A percentile compares a stretch with the other conserved stretches of the same genome.
phyloP scores from a whole-genome alignment of 345 rosid species.

The Camelina sativa region DNA sequence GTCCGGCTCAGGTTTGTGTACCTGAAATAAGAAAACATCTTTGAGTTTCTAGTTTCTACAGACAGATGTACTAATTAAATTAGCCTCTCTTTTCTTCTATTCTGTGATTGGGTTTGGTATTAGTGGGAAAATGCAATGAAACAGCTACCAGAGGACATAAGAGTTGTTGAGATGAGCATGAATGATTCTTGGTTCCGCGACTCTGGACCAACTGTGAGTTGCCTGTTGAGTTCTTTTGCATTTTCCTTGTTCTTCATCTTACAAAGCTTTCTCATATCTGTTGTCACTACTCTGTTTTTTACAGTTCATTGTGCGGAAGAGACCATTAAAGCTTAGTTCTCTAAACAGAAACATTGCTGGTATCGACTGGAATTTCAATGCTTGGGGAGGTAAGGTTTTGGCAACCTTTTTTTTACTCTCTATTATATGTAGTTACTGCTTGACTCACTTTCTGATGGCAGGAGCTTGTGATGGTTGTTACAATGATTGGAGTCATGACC shows the following conservation, averaged over 20 bases:
- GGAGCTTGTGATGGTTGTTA: constrained; percentile 90
- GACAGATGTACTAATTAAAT: neutral
- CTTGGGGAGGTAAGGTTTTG: constrained; percentile 76
- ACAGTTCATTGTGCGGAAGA: constrained; percentile 67
- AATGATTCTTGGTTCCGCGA: constrained; percentile 98
- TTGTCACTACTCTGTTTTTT: neutral
- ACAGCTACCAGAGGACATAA: constrained; percentile 69
- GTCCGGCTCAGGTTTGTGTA: constrained; percentile 71
- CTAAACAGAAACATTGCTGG: constrained; percentile 66
- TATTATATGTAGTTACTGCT: constrained; percentile 1
- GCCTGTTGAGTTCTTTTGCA: constrained; percentile 55
- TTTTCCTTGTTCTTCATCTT: neutral
- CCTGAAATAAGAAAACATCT: neutral
- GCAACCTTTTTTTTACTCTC: neutral
- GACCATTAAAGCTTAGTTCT: constrained; percentile 33
- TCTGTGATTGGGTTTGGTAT: constrained; percentile 7
- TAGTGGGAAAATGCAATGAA: constrained; percentile 89
- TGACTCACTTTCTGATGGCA: constrained; percentile 35
- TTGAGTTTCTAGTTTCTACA: neutral
- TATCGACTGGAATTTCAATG: constrained; percentile 87
- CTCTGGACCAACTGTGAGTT: constrained; percentile 92
- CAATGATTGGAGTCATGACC: constrained; percentile 85
- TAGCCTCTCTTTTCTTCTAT: neutral
- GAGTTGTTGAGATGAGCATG: constrained; percentile 94
- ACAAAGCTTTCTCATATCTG: neutral